Evolutionary conservation across 345 rosid species (phyloP).

Genomic region (Nasturtium officinale): DNA sequence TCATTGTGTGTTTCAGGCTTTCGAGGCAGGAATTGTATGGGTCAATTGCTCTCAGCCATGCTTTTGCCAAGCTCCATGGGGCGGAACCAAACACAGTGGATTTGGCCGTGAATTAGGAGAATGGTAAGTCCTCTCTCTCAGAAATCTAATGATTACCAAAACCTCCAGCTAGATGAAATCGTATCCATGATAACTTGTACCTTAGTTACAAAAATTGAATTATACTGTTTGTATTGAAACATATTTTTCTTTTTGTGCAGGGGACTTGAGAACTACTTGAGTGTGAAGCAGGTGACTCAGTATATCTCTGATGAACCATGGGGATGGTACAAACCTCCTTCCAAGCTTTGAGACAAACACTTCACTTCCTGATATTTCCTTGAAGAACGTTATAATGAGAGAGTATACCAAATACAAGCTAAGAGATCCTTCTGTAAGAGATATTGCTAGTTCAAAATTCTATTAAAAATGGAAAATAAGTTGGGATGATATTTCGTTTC

Average conservation of each 20-base stretch:
- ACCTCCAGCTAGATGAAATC: neutral
- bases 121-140: conserved; percentile 57
- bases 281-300: conserved; percentile 89
- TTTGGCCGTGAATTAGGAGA: conserved; percentile 98
- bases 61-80: conserved; percentile 99
- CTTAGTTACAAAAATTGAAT: neutral
- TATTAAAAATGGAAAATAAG: neutral
- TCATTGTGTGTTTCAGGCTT: conserved; percentile 55
- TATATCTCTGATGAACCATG: conserved; percentile 79
- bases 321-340: conserved; percentile 90
- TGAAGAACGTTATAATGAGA: neutral
- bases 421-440: conserved; percentile 6
- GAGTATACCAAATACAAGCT: neutral
- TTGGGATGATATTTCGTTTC: conserved; percentile 4
- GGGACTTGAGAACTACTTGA: conserved; percentile 93
- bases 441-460: neutral
- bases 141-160: neutral
- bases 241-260: conserved; percentile 45
- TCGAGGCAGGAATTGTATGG: conserved; percentile 88
- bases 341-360: conserved; percentile 57
- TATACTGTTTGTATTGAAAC: conserved; percentile 20
- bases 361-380: neutral
- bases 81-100: conserved; percentile 94
- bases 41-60: conserved; percentile 98
- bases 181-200: neutral